These are phyloP conservation scores for Microcyclospora tardicrescens DNA, from an alignment of 2,329 filamentous ascomycete genomes.

Conservation along the genomic window DNA sequence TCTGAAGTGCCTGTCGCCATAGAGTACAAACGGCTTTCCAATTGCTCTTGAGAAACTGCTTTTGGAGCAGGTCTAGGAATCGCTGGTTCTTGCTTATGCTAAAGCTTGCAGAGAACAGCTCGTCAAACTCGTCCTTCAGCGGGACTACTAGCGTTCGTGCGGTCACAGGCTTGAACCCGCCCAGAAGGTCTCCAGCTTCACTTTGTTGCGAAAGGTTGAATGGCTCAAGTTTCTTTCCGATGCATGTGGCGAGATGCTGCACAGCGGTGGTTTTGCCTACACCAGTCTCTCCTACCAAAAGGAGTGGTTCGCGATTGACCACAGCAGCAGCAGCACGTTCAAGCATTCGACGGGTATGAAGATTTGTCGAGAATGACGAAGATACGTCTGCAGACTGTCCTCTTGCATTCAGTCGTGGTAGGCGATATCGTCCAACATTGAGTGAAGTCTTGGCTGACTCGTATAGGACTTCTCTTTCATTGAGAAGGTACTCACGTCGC, in stretches of 20 bases:
- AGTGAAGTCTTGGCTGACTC: constrained; percentile 30
- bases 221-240: constrained; percentile 77
- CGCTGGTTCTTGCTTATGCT: constrained; percentile 76
- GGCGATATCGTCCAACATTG: constrained; percentile 18
- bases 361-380: constrained; percentile 70
- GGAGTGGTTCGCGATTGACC: constrained; percentile 69
- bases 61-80: constrained; percentile 69
- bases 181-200: constrained; percentile 87
- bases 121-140: constrained; percentile 84
- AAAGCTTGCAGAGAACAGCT: constrained; percentile 78
- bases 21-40: constrained; percentile 79
- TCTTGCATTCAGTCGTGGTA: constrained; percentile 7
- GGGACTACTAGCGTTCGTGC: constrained; percentile 77
- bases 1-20: constrained; percentile 78
- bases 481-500: constrained; percentile 63
- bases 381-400: constrained; percentile 5
- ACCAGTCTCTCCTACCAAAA: constrained; percentile 96
- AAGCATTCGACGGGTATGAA: constrained; percentile 68
- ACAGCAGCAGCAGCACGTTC: constrained; percentile 81
- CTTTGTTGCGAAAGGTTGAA: constrained; percentile 98
- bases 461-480: constrained; percentile 57
- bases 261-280: constrained; percentile 96
- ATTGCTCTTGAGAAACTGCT: constrained; percentile 65
- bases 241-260: constrained; percentile 73
- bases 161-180: constrained; percentile 93